Conservation (phyloP, 345 rosid species). For the Hibiscus syriacus region DNA sequence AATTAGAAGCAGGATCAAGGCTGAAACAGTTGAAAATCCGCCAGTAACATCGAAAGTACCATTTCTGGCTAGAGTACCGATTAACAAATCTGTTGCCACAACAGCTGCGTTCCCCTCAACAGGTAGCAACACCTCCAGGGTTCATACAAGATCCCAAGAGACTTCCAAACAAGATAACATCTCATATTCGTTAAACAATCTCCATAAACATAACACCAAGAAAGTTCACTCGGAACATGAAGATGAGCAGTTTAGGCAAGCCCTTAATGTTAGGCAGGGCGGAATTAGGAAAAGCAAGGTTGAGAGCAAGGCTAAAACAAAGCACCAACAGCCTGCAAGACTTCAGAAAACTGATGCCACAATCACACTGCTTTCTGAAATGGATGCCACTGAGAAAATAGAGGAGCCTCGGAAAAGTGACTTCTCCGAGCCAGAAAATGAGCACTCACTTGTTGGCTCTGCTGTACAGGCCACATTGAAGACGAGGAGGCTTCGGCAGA, state of each 20-base stretch:
- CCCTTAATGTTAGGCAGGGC: conserved; percentile 71
- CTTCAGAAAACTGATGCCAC: conserved; percentile 47
- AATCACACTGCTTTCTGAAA: conserved; percentile 35
- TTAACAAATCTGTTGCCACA: conserved; percentile 48
- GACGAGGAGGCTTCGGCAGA: conserved; percentile 45
- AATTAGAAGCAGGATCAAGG: conserved; percentile 46
- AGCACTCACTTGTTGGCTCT: conserved; percentile 34
- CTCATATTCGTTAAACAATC: conserved; percentile 35
- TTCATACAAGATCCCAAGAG: conserved; percentile 21
- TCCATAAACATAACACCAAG: conserved; percentile 46
- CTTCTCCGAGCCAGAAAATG: conserved; percentile 71
- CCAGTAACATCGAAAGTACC: conserved; percentile 50
- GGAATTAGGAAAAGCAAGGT: conserved; percentile 58
- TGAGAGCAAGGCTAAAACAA: conserved; percentile 55
- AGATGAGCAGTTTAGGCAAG: conserved; percentile 77
- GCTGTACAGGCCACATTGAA: conserved; percentile 26
- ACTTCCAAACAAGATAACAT: conserved; percentile 34
- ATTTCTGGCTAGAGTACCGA: conserved; percentile 73
- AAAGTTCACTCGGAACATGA: conserved; percentile 54
- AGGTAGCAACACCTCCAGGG: conserved; percentile 34
- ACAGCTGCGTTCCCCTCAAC: conserved; percentile 32
- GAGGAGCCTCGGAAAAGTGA: conserved; percentile 58
- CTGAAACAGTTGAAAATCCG: conserved; percentile 49
- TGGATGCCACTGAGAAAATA: conserved; percentile 36
- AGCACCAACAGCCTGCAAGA: conserved; percentile 51